Conservation (phyloP, 305 asterid genomes). For the Fraxinus albicans region DNA sequence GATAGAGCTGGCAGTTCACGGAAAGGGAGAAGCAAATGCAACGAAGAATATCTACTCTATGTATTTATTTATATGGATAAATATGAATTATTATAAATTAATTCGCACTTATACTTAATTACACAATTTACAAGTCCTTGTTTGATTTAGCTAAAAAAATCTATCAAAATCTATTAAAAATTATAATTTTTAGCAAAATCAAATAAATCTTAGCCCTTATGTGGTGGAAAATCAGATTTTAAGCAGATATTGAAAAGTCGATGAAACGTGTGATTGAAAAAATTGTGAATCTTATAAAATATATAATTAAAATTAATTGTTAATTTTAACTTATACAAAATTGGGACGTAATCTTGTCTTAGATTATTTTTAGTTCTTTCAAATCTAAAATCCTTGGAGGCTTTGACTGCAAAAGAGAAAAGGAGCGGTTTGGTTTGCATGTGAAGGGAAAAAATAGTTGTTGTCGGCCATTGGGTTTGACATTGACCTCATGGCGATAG, state of each 20-base stretch:
- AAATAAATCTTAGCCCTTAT: not conserved
- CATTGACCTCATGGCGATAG: constrained; percentile 17
- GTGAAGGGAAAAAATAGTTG: not conserved
- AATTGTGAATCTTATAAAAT: too few species aligned
- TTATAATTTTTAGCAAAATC: not conserved
- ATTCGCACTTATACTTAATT: constrained; percentile 11
- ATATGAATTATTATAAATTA: constrained; percentile 15
- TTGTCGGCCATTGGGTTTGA: constrained; percentile 35
- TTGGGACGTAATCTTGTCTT: too few species aligned
- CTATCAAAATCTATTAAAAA: too few species aligned
- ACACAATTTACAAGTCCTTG: not conserved
- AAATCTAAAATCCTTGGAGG: not conserved
- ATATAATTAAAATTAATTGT: too few species aligned
- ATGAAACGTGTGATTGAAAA: too few species aligned
- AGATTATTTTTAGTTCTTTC: not conserved
- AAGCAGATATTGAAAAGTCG: too few species aligned
- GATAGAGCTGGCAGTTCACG: constrained; percentile 39
- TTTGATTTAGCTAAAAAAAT: too few species aligned
- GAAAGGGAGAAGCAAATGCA: constrained; percentile 20
- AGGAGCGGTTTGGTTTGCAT: constrained; percentile 5
- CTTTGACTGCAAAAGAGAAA: not conserved
- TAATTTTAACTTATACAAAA: too few species aligned
- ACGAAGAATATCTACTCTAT: constrained; percentile 28
- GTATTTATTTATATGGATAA: constrained; percentile 8
- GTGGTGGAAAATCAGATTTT: too few species aligned